Evolutionary conservation across 2,329 filamentous ascomycete species (phyloP).

Genomic region (Epichloe glyceriae): DNA sequence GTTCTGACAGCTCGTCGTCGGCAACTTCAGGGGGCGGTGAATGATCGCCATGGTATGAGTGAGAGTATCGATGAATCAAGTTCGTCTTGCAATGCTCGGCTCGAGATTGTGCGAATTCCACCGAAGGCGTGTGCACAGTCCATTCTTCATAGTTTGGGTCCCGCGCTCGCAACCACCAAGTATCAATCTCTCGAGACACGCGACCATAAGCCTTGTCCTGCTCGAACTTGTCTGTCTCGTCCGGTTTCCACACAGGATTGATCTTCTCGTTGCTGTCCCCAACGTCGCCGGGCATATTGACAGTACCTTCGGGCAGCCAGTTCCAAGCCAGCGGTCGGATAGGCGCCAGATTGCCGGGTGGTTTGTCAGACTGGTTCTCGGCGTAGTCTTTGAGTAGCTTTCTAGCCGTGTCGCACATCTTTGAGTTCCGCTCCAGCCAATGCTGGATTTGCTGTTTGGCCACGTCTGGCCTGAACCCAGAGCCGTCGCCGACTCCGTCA

Average conservation of each 20-base stretch:
- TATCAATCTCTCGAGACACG: slow-evolving; percentile 51
- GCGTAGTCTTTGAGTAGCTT: slow-evolving; percentile 43
- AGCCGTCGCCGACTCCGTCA: slow-evolving; percentile 37
- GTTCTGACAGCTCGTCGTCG: slow-evolving; percentile 26
- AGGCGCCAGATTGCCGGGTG: slow-evolving; percentile 35
- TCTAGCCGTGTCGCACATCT: slow-evolving; percentile 42
- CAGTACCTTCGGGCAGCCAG: slow-evolving; percentile 33
- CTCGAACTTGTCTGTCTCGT: slow-evolving; percentile 43
- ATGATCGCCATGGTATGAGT: slow-evolving; percentile 30
- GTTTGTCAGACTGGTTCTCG: slow-evolving; percentile 33
- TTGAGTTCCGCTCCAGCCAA: slow-evolving; percentile 49
- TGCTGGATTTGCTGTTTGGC: slow-evolving; percentile 49
- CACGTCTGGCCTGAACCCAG: slow-evolving; percentile 40
- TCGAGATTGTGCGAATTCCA: slow-evolving; percentile 44
- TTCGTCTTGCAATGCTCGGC: slow-evolving; percentile 47
- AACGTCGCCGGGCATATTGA: slow-evolving; percentile 17
- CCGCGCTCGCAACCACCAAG: slow-evolving; percentile 49
- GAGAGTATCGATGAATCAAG: slow-evolving; percentile 42
- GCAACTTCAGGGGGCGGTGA: slow-evolving; percentile 21
- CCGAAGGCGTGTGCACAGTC: slow-evolving; percentile 45
- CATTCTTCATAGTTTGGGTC: slow-evolving; percentile 48
- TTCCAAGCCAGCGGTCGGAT: slow-evolving; percentile 42
- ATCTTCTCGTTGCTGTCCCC: slow-evolving; percentile 29
- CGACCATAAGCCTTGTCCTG: slow-evolving; percentile 46
- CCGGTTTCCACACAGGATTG: slow-evolving; percentile 35